Percentiles rank a stretch among this genome's conserved stretches.
phyloP scores from a whole-genome alignment of 345 rosid genomes.

The Salix suchowensis region DNA sequence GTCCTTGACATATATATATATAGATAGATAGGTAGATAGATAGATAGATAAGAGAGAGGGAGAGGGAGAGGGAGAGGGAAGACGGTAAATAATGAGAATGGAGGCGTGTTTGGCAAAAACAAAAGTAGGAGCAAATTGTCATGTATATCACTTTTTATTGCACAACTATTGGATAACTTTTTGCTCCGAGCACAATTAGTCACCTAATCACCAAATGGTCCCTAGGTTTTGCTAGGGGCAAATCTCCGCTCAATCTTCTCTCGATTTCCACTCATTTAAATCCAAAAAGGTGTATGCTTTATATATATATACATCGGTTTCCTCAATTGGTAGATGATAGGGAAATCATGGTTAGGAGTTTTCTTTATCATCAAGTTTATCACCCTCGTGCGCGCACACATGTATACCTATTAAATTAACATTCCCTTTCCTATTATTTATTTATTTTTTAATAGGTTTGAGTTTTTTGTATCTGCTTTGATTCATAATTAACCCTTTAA shows the following conservation, averaged over 20 bases:
- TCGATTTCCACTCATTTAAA: constrained; percentile 38
- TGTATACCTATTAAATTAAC: too few species aligned
- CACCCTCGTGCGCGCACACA: not conserved
- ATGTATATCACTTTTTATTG: not conserved
- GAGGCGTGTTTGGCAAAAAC: not conserved
- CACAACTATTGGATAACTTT: not conserved
- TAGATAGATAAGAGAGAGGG: not conserved
- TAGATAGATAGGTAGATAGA: not conserved
- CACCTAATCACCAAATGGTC: constrained; percentile 22
- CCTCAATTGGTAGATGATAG: not conserved
- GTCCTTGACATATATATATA: not conserved
- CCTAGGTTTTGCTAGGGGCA: constrained; percentile 29
- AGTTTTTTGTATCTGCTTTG: too few species aligned
- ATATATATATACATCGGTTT: not conserved
- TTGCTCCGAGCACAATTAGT: not conserved
- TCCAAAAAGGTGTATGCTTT: constrained; percentile 26
- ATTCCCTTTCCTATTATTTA: too few species aligned
- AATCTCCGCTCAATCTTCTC: constrained; percentile 42
- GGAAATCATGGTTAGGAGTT: not conserved
- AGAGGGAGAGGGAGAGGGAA: not conserved
- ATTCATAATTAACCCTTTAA: too few species aligned
- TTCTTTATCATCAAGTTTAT: not conserved
- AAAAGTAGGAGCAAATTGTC: not conserved
- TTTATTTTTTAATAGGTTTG: too few species aligned
- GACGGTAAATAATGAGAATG: not conserved